Percentiles rank a stretch among this genome's conserved stretches.
Conservation (phyloP, 2,329 filamentous ascomycete genomes). For the Cadophora sp. region DNA sequence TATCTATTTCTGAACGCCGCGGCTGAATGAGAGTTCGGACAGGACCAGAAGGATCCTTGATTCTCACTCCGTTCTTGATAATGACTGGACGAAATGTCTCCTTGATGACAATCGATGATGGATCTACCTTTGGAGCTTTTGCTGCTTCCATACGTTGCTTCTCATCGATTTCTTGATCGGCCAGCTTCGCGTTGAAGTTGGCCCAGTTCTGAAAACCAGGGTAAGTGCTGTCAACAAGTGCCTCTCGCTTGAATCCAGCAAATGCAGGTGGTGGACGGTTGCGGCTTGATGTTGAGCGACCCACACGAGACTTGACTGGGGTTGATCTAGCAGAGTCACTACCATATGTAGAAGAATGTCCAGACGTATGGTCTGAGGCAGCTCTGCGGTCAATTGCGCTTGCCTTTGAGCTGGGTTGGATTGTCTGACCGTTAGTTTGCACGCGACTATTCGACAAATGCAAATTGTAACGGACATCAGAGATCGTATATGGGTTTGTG, state of each 20-base stretch:
- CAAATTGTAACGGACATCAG: slow-evolving; percentile 2
- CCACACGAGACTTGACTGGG: neutral
- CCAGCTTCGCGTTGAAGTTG: slow-evolving; percentile 29
- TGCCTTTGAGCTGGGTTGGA: neutral
- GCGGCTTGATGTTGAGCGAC: neutral
- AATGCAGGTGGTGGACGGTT: neutral
- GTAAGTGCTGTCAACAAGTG: neutral
- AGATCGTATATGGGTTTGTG: neutral
- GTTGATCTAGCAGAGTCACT: neutral
- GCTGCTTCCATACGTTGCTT: slow-evolving; percentile 10
- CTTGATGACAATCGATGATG: neutral
- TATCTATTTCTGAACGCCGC: neutral
- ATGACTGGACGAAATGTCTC: slow-evolving; percentile 12
- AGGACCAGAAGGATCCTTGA: neutral
- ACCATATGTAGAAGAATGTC: neutral
- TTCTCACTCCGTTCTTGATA: slow-evolving; percentile 9
- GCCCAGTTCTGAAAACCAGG: slow-evolving; percentile 16
- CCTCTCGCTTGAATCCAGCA: neutral
- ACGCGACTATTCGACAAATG: neutral
- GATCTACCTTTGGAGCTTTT: slow-evolving; percentile 1
- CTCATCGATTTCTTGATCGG: slow-evolving; percentile 22
- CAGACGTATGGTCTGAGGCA: neutral
- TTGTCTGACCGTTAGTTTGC: neutral
- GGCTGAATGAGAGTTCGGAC: neutral
- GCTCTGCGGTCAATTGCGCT: neutral